Base-by-base conservation (phyloP, 768 basidiomycete genomes). In the Leccinum boreale region DNA sequence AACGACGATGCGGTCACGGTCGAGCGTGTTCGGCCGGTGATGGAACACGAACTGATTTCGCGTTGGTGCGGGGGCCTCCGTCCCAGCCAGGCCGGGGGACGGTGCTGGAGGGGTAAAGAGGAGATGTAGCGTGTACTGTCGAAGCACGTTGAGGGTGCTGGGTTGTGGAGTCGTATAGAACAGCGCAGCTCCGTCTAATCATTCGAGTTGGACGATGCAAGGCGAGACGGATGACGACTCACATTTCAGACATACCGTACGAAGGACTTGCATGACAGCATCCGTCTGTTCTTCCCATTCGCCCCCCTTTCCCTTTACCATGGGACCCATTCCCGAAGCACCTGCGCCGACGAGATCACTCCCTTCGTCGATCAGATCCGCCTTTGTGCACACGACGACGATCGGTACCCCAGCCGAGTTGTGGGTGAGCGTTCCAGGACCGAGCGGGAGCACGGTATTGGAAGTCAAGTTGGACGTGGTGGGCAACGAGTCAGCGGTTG, bases 281-380 rank as follows among this genome's bases (percentile, higher is more conserved):
- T 99, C 97, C 44, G 94, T 95, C 65, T 89, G 79, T 72, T 99
- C 97, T 72, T 99, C 97, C 91, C 91, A 93, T 65, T 92, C 90
- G 10, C 85, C 89, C 2, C 92, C 92, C 70, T 93, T 94, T 3
- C 91, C 91, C 73, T 92, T 94, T 4, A 93, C 88, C 89, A 93
- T 90, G 14, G 87, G 87, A 23, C 91, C 90, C 86, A 93, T 92
- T 0, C 90, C 90, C 0, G 89, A 82, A 1, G 87, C 77, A 39
- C 92, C 92, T 10, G 70, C 65, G 5, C 85, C 85, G 17, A 81
- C 84, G 56, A 86, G 78, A 65, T 90, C 89, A 63, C 79, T 81
- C 6, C 83, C 82, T 49, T 92, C 91, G 70, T 98, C 94, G 58
- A 98, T 95, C 59, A 93, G 70, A 71, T 98, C 94, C 2, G 94